Evolutionary conservation across 768 basidiomycete species (phyloP), one percentile per base, ranked within the genome.

Genomic region (Scleroderma bovista): DNA sequence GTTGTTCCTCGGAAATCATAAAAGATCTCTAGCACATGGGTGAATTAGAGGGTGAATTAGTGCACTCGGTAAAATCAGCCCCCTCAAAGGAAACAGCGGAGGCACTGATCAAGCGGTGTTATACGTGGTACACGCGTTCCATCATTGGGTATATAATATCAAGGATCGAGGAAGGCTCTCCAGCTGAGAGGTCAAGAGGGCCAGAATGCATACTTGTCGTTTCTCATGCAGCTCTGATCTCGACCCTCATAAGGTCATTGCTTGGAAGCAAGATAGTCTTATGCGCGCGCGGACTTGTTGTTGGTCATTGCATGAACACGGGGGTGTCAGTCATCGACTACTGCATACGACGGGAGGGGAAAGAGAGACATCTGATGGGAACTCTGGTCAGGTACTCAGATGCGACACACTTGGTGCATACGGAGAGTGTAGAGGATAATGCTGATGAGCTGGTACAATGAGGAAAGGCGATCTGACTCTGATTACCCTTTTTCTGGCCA

Each of bases 281-380:
- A 1, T 32, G 29, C 15, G 29, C 22, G 56, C 60, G 13, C 49
- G 44, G 29, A 3, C n/a, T 45, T n/a, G 17, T 57, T n/a, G 53
- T 62, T 19, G 61, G 63, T 40, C 60, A 42, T 22, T 64, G 34
- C 42, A 23, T 51, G 29, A 57, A 66, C 44, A 68, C 67, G 4
- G 60, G 60, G 3, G 73, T 90, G 44, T 78, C 81, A 20, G 65
- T 80, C 15, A 65, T 88, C 20, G 85, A 87, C 57, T 88, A 40
- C 61, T 67, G 17, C 59, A 64, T 33, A 46, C 60, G 26, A 62
- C 70, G 24, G 57, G 42, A 16, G n/a, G 48, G 47, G 34, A 48
- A 37, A 44, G 50, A 48, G 29, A 38, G 42, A 8, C 40, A 37
- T 42, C 45, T 61, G 45, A 51, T 57, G 51, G 78, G 75, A 23